Percentiles rank a stretch among this genome's conserved stretches.
Conservation (phyloP, 163 green algal species). For the Smithsoniella earleae region DNA sequence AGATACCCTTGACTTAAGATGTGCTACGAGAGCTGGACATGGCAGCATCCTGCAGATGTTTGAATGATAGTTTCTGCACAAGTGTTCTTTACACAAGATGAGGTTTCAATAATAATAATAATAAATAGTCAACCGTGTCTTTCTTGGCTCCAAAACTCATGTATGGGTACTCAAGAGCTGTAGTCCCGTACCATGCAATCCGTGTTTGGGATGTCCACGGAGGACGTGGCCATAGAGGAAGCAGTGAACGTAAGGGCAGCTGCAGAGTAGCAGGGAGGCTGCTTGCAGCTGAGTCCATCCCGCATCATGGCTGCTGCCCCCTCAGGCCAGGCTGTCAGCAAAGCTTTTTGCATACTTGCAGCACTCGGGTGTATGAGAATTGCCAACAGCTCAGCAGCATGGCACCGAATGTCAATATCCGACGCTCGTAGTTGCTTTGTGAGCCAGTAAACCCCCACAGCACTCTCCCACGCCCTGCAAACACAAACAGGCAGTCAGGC, state of each 20-base stretch:
- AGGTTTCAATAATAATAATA: too few relatives aligned
- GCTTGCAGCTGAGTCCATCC: background rate
- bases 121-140: too few relatives aligned
- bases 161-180: too few relatives aligned
- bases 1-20: too few relatives aligned
- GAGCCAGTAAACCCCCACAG: background rate
- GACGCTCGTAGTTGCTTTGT: background rate
- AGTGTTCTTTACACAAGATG: too few relatives aligned
- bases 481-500: too few relatives aligned
- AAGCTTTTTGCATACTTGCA: background rate
- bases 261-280: background rate
- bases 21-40: too few relatives aligned
- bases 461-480: conserved; percentile 1
- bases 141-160: too few relatives aligned
- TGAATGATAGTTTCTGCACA: too few relatives aligned
- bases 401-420: background rate
- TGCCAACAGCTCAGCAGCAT: background rate
- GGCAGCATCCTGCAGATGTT: too few relatives aligned
- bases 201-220: background rate
- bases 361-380: background rate
- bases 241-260: background rate
- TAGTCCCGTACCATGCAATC: too few relatives aligned
- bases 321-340: conserved; percentile 1
- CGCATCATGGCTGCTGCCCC: background rate
- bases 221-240: conserved; percentile 7